phyloP scores from a whole-genome alignment of 2,329 filamentous ascomycete genomes.

The Cladosporium phlei region DNA sequence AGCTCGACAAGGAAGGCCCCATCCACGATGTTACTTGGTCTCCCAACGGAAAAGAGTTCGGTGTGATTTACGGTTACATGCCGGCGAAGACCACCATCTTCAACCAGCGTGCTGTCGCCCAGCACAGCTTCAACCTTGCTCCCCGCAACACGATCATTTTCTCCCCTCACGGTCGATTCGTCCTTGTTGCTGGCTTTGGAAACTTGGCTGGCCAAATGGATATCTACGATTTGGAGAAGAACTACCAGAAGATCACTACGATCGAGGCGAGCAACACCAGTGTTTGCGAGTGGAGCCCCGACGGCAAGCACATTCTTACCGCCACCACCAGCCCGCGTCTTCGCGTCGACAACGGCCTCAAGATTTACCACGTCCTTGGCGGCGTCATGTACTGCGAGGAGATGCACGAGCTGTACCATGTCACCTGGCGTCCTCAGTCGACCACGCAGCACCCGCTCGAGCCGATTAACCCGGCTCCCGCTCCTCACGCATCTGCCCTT shows the following conservation, averaged over 20 bases:
- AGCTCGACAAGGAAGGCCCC: constrained; percentile 84
- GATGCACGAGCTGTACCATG: constrained; percentile 89
- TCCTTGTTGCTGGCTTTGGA: constrained; percentile 91
- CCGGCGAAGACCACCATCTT: constrained; percentile 99
- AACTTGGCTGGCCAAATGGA: constrained; percentile 98
- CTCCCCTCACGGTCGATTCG: constrained; percentile 88
- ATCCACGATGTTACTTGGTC: constrained; percentile 99
- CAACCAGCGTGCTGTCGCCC: constrained; percentile 77
- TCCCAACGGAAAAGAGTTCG: constrained; percentile 94
- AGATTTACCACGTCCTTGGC: constrained; percentile 88
- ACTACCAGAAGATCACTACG: constrained; percentile 85
- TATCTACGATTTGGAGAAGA: constrained; percentile 91
- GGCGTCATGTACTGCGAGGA: constrained; percentile 92
- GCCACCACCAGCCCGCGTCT: constrained; percentile 95
- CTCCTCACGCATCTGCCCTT: constrained; percentile 75
- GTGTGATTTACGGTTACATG: constrained; percentile 97
- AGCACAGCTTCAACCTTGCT: constrained; percentile 78
- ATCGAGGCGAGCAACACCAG: constrained; percentile 95
- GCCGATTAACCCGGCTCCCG: constrained; percentile 67
- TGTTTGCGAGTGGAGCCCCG: constrained; percentile 94
- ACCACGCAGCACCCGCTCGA: constrained; percentile 56
- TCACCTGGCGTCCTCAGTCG: constrained; percentile 73
- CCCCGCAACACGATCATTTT: constrained; percentile 95
- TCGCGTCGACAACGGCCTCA: constrained; percentile 92
- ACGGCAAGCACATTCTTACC: constrained; percentile 91